Base-by-base conservation (phyloP, 2,329 filamentous ascomycete genomes). In the Alternaria gaisen region DNA sequence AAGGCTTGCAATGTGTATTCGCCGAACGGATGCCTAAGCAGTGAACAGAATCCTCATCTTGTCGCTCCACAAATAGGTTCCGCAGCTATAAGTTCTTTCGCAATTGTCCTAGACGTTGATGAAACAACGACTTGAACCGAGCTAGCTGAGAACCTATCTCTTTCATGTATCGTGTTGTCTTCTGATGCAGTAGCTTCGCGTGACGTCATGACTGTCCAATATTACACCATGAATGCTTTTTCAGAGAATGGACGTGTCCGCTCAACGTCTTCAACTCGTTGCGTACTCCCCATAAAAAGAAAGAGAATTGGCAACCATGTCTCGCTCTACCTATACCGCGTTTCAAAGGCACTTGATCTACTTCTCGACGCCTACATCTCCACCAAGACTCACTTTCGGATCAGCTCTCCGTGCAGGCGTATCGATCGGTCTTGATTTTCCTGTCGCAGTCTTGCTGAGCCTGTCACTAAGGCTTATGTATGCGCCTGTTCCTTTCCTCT, bases 301-400 rank as follows among this genome's bases (percentile, higher is more conserved):
- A 26, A 26, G 24, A 26, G 24, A 26, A 26, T 24, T 43, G 6
- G 11, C 12, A 5, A 28, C 22, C 16, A 61, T 61, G 69, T 66
- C 68, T 46, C 56, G 53, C 54, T 59, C 32, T 38, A 61, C 51
- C 8, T 68, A 67, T 46, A 65, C 68, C 4, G 61, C 69, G 12
- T 72, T 72, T 40, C 68, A 72, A 42, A 53, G 53, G 28, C 69
- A 72, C 40, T 60, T 72, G 10, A 34, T 63, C 20, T 72, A 71
- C 63, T 71, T 72, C 50, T 68, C 68, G 5, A 72, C 67, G 1
- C 65, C 65, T 6, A 70, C 67, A 12, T 55, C 61, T 12, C 64
- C 65, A 32, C 66, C 69, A 11, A 36, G 64, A 14, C 65, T 72
- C 16, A 72, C 69, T 16, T 61, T 72, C 22, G 14, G 53, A 5